Conservation (phyloP, 768 basidiomycete species). For the Boletales sp. region DNA sequence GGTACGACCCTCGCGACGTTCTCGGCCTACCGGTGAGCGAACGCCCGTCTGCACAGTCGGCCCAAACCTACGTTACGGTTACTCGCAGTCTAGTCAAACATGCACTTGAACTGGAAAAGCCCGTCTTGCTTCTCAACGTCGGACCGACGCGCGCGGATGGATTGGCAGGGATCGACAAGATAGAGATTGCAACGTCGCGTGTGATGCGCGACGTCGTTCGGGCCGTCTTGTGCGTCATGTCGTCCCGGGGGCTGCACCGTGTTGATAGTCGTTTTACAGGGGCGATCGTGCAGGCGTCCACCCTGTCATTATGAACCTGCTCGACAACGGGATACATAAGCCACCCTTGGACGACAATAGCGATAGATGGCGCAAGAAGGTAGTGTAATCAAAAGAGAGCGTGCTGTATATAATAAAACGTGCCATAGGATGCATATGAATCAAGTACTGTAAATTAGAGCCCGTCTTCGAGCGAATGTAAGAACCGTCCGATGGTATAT, state of each 20-base stretch:
- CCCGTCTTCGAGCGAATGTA: constrained; percentile 21
- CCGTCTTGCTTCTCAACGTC: constrained; percentile 77
- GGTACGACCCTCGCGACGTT: constrained; percentile 94
- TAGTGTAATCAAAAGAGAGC: constrained; percentile 1
- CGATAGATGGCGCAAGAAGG: constrained; percentile 8
- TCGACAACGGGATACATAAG: constrained; percentile 55
- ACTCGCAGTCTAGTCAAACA: constrained; percentile 66
- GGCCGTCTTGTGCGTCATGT: constrained; percentile 52
- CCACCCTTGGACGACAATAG: constrained; percentile 41
- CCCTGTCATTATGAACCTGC: constrained; percentile 45
- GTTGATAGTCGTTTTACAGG: constrained; percentile 30
- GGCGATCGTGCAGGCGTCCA: constrained; percentile 44
- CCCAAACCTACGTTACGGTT: too few relatives aligned
- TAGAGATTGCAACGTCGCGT: constrained; percentile 72
- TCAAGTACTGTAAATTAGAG: constrained; percentile 16
- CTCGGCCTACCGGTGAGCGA: constrained; percentile 74
- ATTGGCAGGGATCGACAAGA: constrained; percentile 65
- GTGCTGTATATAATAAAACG: constrained; percentile 14
- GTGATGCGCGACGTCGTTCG: constrained; percentile 66
- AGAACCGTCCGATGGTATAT: constrained; percentile 19
- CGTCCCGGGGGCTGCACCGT: neutral
- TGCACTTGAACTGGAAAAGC: constrained; percentile 71
- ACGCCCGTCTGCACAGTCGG: too few relatives aligned
- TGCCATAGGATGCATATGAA: constrained; percentile 26
- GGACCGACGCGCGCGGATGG: constrained; percentile 87